Conservation (phyloP, 73 alveolate genomes). For the Breviolum minutum region DNA sequence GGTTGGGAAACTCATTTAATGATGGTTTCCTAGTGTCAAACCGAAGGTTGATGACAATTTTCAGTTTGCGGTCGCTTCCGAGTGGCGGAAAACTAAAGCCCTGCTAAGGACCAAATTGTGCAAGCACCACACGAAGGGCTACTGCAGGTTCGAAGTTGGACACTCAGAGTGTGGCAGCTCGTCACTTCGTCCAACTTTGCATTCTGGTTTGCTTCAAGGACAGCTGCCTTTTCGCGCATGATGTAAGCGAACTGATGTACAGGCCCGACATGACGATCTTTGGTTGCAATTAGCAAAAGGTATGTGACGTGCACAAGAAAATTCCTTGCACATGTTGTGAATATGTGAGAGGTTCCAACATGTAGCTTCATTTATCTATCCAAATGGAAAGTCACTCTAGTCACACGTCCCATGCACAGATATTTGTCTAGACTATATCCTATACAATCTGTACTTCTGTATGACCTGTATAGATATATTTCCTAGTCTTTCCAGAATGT, state of each 20-base stretch:
- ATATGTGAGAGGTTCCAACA: background rate
- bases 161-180: background rate
- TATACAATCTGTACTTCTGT: background rate
- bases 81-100: background rate
- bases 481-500: background rate
- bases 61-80: background rate
- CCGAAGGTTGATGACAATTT: background rate
- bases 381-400: background rate
- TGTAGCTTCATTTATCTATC: background rate
- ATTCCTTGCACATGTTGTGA: background rate
- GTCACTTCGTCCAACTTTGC: background rate
- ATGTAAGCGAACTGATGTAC: constrained; percentile 20
- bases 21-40: too few relatives aligned
- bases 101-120: constrained; percentile 53
- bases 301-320: background rate
- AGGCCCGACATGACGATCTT: constrained; percentile 64
- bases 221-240: constrained; percentile 38
- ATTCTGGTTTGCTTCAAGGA: background rate
- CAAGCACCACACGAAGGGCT: constrained; percentile 67
- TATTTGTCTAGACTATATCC: background rate
- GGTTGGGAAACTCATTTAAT: too few relatives aligned
- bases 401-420: background rate
- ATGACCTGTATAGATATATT: background rate
- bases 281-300: background rate
- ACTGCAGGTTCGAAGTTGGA: constrained; percentile 42